A percentile compares a stretch with the other conserved stretches of the same genome.
phyloP scores from a whole-genome alignment of 257 asterid species.

The Gentiana macrophylla region DNA sequence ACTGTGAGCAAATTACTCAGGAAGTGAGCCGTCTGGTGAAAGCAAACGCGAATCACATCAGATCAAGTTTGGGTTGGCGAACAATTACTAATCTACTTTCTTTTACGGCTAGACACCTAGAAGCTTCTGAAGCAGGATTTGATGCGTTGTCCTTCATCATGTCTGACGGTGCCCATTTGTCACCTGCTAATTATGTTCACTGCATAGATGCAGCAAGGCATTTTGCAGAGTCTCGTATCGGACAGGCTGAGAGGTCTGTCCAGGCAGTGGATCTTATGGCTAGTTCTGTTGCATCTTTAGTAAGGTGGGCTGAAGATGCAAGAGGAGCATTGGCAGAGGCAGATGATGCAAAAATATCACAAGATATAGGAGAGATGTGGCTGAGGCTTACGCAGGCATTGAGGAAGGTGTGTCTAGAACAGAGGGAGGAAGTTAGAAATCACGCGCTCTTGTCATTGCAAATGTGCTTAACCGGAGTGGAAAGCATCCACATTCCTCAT shows the following conservation, averaged over 20 bases:
- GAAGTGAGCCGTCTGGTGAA: conserved; percentile 82
- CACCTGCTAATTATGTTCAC: conserved; percentile 66
- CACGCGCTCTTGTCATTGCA: conserved; percentile 72
- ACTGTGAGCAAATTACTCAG: conserved; percentile 94
- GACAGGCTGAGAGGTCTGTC: conserved; percentile 73
- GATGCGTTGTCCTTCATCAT: conserved; percentile 70
- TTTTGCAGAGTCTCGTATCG: conserved; percentile 92
- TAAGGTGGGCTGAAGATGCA: conserved; percentile 67
- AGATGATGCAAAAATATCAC: conserved; percentile 54
- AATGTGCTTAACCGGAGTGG: conserved; percentile 65
- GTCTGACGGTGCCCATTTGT: conserved; percentile 83
- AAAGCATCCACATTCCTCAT: conserved; percentile 45
- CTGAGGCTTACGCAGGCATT: conserved; percentile 81
- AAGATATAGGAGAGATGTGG: conserved; percentile 97
- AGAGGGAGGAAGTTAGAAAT: conserved; percentile 90
- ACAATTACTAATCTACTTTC: conserved; percentile 70
- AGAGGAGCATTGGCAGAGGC: conserved; percentile 55
- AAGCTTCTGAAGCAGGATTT: conserved; percentile 91
- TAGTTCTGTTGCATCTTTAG: conserved; percentile 54
- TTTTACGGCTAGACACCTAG: conserved; percentile 82
- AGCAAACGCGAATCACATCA: conserved; percentile 73
- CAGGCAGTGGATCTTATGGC: conserved; percentile 82
- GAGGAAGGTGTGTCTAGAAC: conserved; percentile 86
- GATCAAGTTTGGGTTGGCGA: conserved; percentile 82
- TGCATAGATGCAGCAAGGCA: conserved; percentile 81